phyloP scores from a whole-genome alignment of 495 filamentous ascomycete species.

The Trichoderma gamsii region DNA sequence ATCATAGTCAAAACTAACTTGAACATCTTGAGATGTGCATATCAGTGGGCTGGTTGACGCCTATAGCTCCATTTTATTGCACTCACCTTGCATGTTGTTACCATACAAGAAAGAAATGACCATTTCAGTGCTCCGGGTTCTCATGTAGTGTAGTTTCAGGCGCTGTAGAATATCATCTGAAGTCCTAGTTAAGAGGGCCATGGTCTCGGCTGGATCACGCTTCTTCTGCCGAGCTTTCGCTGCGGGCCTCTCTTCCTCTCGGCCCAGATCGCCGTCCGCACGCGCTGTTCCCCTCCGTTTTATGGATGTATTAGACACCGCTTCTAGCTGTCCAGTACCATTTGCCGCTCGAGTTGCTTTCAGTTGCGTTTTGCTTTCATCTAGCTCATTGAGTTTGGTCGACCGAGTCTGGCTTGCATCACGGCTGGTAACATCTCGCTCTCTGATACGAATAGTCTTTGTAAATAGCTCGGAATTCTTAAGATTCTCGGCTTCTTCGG shows the following conservation, averaged over 20 bases:
- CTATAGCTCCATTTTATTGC: not conserved
- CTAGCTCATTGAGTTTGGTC: too few relatives aligned
- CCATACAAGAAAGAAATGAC: not conserved
- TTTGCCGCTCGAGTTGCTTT: too few relatives aligned
- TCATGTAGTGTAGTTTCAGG: not conserved
- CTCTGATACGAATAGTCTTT: too few relatives aligned
- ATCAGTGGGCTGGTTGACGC: not conserved
- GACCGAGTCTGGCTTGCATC: too few relatives aligned
- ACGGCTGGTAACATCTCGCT: too few relatives aligned
- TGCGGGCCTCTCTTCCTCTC: not conserved
- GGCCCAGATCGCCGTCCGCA: too few relatives aligned
- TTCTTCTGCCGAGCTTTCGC: not conserved
- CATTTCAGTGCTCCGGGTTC: not conserved
- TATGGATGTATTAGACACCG: too few relatives aligned
- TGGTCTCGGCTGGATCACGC: not conserved
- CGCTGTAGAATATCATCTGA: not conserved
- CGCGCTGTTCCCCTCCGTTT: too few relatives aligned
- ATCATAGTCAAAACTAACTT: slow-evolving; percentile 2
- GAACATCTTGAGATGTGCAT: not conserved
- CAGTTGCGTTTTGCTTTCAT: too few relatives aligned
- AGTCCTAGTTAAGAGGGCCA: not conserved
- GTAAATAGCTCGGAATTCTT: too few relatives aligned
- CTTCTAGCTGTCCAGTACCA: too few relatives aligned
- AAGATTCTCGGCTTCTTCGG: too few relatives aligned
- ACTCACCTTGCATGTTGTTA: not conserved